These are phyloP conservation scores for Lantana camara DNA, from an alignment of 257 asterid genomes.

Conservation along the genomic window DNA sequence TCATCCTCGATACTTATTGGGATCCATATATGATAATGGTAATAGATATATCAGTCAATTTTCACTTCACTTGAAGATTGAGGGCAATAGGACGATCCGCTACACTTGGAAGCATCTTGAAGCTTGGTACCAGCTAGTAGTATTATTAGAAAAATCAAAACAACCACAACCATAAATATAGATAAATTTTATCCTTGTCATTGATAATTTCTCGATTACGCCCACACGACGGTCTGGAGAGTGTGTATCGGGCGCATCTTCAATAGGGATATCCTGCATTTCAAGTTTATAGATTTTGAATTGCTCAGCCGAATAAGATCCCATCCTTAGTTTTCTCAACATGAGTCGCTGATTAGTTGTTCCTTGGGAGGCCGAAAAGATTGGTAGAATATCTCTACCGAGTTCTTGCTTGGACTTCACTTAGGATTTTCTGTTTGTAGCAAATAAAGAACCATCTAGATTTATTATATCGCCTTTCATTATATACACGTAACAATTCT, in stretches of 20 bases:
- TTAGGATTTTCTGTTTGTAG: slow-evolving; percentile 15
- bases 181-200: background rate
- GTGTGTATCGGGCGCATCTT: slow-evolving; percentile 2
- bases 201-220: background rate
- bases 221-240: background rate
- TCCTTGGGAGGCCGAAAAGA: slow-evolving; percentile 57
- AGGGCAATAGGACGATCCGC: background rate
- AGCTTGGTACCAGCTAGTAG: background rate
- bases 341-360: slow-evolving; percentile 59
- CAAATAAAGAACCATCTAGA: slow-evolving; percentile 56
- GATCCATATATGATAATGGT: too few relatives aligned
- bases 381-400: slow-evolving; percentile 15
- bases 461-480: slow-evolving; percentile 78
- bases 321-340: slow-evolving; percentile 33
- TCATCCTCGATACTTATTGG: background rate
- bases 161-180: slow-evolving; percentile 8
- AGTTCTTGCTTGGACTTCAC: slow-evolving; percentile 25
- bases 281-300: slow-evolving; percentile 1
- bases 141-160: slow-evolving; percentile 17
- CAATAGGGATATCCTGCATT: slow-evolving; percentile 11
- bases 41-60: background rate
- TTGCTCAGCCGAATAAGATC: slow-evolving; percentile 5
- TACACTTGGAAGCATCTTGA: background rate
- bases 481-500: slow-evolving; percentile 80
- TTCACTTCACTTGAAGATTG: background rate